These are phyloP conservation scores for Leptographium radiaticola DNA, from an alignment of 2,329 filamentous ascomycete species.

Conservation along the genomic window DNA sequence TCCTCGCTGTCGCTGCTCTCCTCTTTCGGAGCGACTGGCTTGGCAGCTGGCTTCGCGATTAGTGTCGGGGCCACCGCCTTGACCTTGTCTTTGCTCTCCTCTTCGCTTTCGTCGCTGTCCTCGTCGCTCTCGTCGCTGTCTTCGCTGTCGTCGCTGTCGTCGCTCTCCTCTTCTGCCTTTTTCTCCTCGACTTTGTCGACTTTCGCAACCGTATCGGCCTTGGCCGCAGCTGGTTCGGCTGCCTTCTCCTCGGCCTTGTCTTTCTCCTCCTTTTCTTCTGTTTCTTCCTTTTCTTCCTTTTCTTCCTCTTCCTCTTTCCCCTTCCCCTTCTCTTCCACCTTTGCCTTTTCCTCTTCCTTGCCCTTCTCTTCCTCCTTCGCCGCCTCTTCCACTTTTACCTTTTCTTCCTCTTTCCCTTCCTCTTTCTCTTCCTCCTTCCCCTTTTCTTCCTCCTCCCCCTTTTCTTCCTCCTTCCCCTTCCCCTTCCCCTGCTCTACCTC, in stretches of 20 bases:
- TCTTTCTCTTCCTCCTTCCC: not conserved
- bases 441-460: not conserved
- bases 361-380: slow-evolving; percentile 2
- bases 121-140: not conserved
- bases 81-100: not conserved
- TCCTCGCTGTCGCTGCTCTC: slow-evolving; percentile 25
- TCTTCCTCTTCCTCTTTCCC: slow-evolving; percentile 4
- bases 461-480: not conserved
- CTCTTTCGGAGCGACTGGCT: slow-evolving; percentile 20
- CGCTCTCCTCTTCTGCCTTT: not conserved
- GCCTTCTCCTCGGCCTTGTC: not conserved
- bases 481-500: not conserved
- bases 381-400: not conserved
- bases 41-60: too few species aligned
- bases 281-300: not conserved
- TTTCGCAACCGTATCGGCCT: not conserved
- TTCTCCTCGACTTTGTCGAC: not conserved
- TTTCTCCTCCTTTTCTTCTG: not conserved
- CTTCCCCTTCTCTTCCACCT: slow-evolving; percentile 6
- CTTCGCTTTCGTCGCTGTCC: not conserved
- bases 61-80: slow-evolving; percentile 7
- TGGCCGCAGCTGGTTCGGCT: not conserved
- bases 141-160: not conserved
- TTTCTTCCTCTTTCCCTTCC: not conserved
- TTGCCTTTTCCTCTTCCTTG: not conserved